A percentile compares a stretch with the other conserved stretches of the same genome.
phyloP scores from a whole-genome alignment of 208 protist genomes.

The Leishmania gerbilli region DNA sequence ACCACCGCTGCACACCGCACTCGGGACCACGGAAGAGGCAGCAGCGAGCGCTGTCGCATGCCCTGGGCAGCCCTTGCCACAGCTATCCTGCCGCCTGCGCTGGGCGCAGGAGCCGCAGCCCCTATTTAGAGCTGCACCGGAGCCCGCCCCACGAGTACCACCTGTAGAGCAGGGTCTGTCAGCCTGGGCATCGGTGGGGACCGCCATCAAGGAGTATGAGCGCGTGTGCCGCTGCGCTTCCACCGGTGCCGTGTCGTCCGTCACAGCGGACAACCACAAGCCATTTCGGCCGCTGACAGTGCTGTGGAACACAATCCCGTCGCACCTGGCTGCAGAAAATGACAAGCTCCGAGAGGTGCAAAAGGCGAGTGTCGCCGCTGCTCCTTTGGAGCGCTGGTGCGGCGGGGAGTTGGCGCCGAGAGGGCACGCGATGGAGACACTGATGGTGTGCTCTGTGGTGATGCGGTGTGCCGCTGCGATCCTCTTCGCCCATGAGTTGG shows the following conservation, averaged over 20 bases:
- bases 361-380: neutral
- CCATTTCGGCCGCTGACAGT: constrained; percentile 27
- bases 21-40: constrained; percentile 4
- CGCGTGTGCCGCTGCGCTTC: neutral
- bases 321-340: neutral
- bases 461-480: constrained; percentile 46
- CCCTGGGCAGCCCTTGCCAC: neutral
- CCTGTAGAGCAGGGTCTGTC: neutral
- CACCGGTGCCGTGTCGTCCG: neutral
- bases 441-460: constrained; percentile 42
- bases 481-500: constrained; percentile 9
- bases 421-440: neutral
- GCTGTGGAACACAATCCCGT: constrained; percentile 35
- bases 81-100: constrained; percentile 17
- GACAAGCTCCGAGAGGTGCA: neutral
- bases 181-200: constrained; percentile 11
- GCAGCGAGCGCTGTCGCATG: neutral
- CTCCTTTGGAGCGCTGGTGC: neutral
- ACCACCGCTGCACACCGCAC: neutral
- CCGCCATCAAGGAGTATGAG: constrained; percentile 23
- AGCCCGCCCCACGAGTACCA: neutral
- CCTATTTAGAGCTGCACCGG: neutral
- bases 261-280: neutral
- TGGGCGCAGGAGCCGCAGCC: constrained; percentile 25
- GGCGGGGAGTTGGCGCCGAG: neutral